phyloP scores from a whole-genome alignment of 2,329 filamentous ascomycete species.

The Botrytis fragariae region DNA sequence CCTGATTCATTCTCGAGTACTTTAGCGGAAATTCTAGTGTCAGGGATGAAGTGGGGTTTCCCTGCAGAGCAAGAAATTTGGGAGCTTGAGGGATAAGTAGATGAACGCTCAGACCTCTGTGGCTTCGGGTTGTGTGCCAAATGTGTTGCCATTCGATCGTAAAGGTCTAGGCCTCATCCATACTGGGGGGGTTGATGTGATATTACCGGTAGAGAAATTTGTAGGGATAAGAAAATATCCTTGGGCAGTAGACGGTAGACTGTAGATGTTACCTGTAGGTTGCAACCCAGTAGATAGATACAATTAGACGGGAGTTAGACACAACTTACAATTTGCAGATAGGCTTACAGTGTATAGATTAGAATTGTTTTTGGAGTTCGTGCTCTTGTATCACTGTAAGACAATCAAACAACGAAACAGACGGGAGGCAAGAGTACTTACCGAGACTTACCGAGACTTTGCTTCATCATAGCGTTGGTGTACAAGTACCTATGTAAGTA shows the following conservation, averaged over 20 bases:
- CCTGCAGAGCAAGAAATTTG: not conserved
- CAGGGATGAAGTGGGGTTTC: not conserved
- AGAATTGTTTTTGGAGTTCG: not conserved
- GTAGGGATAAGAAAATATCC: not conserved
- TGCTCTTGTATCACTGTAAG: not conserved
- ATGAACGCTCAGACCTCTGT: slow-evolving; percentile 3
- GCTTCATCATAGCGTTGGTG: not conserved
- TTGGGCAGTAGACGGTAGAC: not conserved
- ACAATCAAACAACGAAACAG: not conserved
- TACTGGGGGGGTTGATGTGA: not conserved
- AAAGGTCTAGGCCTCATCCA: not conserved
- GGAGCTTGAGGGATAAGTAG: slow-evolving; percentile 3
- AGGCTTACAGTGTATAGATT: not conserved
- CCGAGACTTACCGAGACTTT: slow-evolving; percentile 11
- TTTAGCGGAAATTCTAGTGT: not conserved
- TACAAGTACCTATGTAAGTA: not conserved
- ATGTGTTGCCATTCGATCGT: not conserved
- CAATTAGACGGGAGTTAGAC: not conserved
- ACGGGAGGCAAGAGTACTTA: not conserved
- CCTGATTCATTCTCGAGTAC: slow-evolving; percentile 18
- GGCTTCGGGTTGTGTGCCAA: slow-evolving; percentile 4
- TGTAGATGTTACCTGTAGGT: not conserved
- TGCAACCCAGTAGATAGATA: not conserved
- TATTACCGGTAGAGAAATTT: not conserved
- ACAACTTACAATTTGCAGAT: not conserved